Evolutionary conservation across 768 basidiomycete genomes (phyloP), one percentile per base, ranked within the genome.

Genomic region (Lactarius hatsudake): DNA sequence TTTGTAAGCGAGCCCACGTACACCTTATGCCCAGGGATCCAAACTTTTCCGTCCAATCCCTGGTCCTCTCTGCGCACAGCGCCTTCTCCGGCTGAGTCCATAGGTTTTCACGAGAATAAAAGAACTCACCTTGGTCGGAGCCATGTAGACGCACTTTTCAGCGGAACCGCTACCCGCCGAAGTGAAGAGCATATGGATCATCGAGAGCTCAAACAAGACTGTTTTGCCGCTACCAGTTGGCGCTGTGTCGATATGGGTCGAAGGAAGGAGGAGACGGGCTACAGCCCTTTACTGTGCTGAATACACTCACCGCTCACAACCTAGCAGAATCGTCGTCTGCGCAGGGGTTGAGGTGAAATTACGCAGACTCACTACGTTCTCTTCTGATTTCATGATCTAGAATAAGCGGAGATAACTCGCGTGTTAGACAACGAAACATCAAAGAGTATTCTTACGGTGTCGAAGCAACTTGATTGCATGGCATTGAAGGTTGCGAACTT

Each of bases 171-270:
- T 76, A 34, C 75, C 75, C 59, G 76, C 72, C 9, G 79, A 77
- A 59, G 83, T 76, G 60, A 79, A 79, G 36, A 94, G 76, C 81
- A 93, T 83, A 38, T 86, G 86, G 60, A 98, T 85, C 62, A 98
- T 91, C 2, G 91, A 86, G 17, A 99, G 79, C 74, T 99, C 97
- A 71, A 98, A 99, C 34, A 98, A 78, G 10, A 91, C 93, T 0
- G 97, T 99, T 77, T 98, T 98, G 34, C 97, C 97, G 60, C 93
- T 93, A 34, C 96, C 94, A 17, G 97, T 98, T 0, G 97, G 97
- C 2, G 96, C 96, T 94, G 73, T 13, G 60, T 32, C 26, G 10
- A 45, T 59, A 30, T 54, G 54, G 34, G 66, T 57, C 60, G 59
- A 73, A 45, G 28, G 12, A n/a, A 57, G 54, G 17, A 55, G 26